A percentile compares a stretch with the other conserved stretches of the same genome.
These are phyloP conservation scores for Coemansia sp. DNA, from an alignment of 192 early-diverging fungal species.

Conservation along the genomic window DNA sequence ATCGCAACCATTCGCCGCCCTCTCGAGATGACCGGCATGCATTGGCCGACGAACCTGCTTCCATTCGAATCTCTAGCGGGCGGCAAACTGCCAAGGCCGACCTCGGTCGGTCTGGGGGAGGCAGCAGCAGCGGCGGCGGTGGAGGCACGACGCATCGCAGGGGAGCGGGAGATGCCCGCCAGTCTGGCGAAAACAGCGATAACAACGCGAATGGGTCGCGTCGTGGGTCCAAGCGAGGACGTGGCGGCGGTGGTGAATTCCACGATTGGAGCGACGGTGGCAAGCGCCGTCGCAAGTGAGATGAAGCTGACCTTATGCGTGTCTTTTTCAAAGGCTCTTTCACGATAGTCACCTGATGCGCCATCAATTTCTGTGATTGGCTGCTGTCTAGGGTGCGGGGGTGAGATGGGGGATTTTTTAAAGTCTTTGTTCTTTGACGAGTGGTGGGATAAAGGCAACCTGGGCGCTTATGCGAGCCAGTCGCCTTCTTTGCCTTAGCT, in stretches of 20 bases:
- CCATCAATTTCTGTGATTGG: not conserved
- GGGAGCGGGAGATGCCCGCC: constrained; percentile 5
- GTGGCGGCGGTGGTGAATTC: constrained; percentile 15
- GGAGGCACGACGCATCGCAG: constrained; percentile 16
- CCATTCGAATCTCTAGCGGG: constrained; percentile 15
- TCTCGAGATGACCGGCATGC: constrained; percentile 4
- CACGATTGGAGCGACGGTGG: constrained; percentile 33
- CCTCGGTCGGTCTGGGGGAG: not conserved
- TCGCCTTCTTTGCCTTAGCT: not conserved
- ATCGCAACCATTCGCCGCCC: constrained; percentile 1
- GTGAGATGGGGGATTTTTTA: not conserved
- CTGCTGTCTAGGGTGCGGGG: not conserved
- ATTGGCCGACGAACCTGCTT: not conserved
- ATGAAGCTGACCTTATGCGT: not conserved
- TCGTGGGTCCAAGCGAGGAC: constrained; percentile 31
- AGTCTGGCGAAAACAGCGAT: constrained; percentile 14
- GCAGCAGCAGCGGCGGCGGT: not conserved
- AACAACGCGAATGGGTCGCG: constrained; percentile 18
- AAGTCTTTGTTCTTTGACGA: constrained; percentile 1
- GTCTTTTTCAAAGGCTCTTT: constrained; percentile 3
- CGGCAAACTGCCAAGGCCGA: constrained; percentile 15
- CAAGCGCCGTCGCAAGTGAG: constrained; percentile 33
- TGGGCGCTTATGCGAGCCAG: not conserved
- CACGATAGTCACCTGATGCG: constrained; percentile 5
- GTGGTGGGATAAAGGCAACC: not conserved